Conservation (phyloP, 768 basidiomycete genomes). For the Russula foetens region DNA sequence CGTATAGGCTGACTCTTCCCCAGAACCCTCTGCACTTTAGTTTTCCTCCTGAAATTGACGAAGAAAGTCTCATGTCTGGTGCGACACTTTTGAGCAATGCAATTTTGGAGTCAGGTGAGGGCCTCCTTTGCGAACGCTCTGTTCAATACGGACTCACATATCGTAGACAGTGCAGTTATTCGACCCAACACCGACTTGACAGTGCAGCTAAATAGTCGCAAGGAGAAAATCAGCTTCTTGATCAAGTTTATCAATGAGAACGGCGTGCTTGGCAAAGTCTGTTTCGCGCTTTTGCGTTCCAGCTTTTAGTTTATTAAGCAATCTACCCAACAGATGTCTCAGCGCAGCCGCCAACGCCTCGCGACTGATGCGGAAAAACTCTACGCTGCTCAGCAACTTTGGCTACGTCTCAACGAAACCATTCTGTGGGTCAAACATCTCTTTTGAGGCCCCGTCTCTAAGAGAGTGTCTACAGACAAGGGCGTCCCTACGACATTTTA, state of each 20-base stretch:
- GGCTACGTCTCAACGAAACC: constrained; percentile 66
- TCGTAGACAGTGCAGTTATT: constrained; percentile 56
- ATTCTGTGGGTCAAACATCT: constrained; percentile 40
- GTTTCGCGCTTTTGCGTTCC: constrained; percentile 7
- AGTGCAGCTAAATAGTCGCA: constrained; percentile 65
- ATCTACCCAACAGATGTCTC: constrained; percentile 55
- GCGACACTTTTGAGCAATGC: constrained; percentile 68
- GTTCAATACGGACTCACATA: neutral
- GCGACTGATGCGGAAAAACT: constrained; percentile 83
- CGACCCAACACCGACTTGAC: constrained; percentile 72
- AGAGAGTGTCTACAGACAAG: constrained; percentile 32
- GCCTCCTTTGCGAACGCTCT: neutral
- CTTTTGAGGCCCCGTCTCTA: neutral
- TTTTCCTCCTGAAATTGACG: constrained; percentile 73
- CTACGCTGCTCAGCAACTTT: constrained; percentile 71
- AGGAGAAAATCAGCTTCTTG: constrained; percentile 73
- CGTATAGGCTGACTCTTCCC: neutral
- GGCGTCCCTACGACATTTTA: constrained; percentile 53
- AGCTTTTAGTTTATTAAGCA: neutral
- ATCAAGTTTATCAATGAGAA: constrained; percentile 88
- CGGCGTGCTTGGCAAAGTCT: constrained; percentile 65
- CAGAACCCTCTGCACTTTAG: constrained; percentile 76
- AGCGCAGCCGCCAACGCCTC: constrained; percentile 63
- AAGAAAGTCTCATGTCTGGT: constrained; percentile 69
- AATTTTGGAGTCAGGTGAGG: constrained; percentile 64